Conservation (phyloP, 192 early-diverging fungal species). For the Entomortierella beljakovae region DNA sequence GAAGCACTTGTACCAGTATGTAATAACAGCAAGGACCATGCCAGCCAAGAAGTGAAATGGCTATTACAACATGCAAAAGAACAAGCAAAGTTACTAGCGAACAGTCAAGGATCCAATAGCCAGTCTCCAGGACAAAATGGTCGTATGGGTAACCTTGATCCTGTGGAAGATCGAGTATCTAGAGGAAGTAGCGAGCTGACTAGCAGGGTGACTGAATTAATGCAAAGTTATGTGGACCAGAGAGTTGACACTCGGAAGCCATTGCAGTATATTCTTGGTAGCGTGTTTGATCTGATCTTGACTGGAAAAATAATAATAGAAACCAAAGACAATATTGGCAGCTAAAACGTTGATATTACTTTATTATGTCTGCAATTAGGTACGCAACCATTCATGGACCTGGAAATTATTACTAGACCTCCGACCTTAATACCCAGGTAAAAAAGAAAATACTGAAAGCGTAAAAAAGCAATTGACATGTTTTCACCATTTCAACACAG, state of each 20-base stretch:
- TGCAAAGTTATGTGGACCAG: slow-evolving; percentile 61
- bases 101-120: neutral
- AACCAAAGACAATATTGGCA: neutral
- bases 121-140: neutral
- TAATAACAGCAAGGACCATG: slow-evolving; percentile 49
- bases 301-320: neutral
- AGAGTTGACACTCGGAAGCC: slow-evolving; percentile 78
- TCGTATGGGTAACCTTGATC: neutral
- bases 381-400: slow-evolving; percentile 84
- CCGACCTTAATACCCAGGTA: slow-evolving; percentile 90
- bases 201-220: slow-evolving; percentile 30
- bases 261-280: slow-evolving; percentile 91
- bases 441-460: neutral
- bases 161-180: neutral
- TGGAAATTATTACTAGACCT: slow-evolving; percentile 75
- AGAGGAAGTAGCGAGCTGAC: slow-evolving; percentile 7
- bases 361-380: slow-evolving; percentile 54
- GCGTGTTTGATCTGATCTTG: neutral
- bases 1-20: slow-evolving; percentile 46
- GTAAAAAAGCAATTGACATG: too few species aligned
- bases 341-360: neutral
- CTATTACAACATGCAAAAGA: slow-evolving; percentile 42
- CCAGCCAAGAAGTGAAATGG: slow-evolving; percentile 58
- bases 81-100: neutral
- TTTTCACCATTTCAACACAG: too few species aligned